Percentiles rank a stretch among this genome's conserved stretches.
Conservation (phyloP, 73 alveolate genomes). For the Blepharisma stoltei region DNA sequence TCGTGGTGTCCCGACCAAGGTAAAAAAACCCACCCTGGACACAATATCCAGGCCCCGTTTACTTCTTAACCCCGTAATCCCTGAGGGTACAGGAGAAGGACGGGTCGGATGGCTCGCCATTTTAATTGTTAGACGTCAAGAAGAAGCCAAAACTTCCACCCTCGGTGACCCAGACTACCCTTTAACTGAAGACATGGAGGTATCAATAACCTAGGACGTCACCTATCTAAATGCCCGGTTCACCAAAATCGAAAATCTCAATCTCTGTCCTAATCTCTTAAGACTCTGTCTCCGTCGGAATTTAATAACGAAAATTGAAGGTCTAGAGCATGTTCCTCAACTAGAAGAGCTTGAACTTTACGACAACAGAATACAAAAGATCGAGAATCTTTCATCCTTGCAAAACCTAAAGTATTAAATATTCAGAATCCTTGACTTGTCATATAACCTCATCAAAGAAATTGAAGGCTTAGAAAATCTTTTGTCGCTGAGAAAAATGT, state of each 20-base stretch:
- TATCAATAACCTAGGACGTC: slow-evolving; percentile 41
- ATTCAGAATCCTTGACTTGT: slow-evolving; percentile 77
- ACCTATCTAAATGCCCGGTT: slow-evolving; percentile 59
- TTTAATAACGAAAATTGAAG: slow-evolving; percentile 84
- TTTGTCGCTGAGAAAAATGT: slow-evolving; percentile 73
- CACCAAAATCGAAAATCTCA: slow-evolving; percentile 54
- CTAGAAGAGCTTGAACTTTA: slow-evolving; percentile 88
- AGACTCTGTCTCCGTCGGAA: slow-evolving; percentile 86
- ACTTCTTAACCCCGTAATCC: no score
- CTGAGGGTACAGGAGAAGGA: no score
- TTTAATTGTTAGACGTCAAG: no score
- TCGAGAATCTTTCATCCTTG: slow-evolving; percentile 65
- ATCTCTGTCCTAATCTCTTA: slow-evolving; percentile 47
- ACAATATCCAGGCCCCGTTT: no score
- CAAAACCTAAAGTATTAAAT: slow-evolving; percentile 33
- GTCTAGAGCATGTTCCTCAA: slow-evolving; percentile 67
- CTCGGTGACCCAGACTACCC: no score
- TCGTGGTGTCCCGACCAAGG: no score
- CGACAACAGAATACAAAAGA: slow-evolving; percentile 88
- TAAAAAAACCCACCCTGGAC: no score
- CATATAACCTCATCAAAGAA: slow-evolving; percentile 82
- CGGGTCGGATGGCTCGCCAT: no score
- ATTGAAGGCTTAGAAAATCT: slow-evolving; percentile 71
- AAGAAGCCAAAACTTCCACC: no score
- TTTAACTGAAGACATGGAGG: no score